Conservation (phyloP, 805 yeast genomes). For the Kodamaea leandrae region DNA sequence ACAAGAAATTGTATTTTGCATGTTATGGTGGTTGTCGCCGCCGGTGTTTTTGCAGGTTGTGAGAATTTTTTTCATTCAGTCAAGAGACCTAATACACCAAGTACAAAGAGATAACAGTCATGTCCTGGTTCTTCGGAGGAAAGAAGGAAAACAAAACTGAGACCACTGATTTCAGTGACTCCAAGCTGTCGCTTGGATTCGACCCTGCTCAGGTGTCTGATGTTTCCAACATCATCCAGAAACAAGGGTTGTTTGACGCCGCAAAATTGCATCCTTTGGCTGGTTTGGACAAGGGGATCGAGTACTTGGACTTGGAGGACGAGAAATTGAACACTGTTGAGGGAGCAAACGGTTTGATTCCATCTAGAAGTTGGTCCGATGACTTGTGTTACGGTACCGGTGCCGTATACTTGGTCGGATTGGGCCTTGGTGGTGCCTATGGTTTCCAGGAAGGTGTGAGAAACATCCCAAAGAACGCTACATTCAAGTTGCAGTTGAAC, state of each 20-base stretch:
- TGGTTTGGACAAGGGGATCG: conserved; percentile 84
- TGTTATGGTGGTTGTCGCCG: background rate
- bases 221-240: conserved; percentile 58
- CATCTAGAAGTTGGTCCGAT: conserved; percentile 97
- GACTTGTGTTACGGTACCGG: conserved; percentile 98
- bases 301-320: conserved; percentile 87
- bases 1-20: conserved; percentile 3
- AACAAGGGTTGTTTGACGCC: conserved; percentile 65
- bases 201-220: conserved; percentile 64
- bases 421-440: conserved; percentile 85
- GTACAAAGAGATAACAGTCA: too few relatives aligned
- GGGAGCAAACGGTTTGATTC: conserved; percentile 89
- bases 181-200: conserved; percentile 49
- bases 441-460: conserved; percentile 86
- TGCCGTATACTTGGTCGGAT: conserved; percentile 80
- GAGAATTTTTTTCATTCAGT: conserved; percentile 5
- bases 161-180: conserved; percentile 12
- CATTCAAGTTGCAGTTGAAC: conserved; percentile 81
- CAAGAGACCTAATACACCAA: conserved; percentile 3
- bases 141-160: conserved; percentile 16
- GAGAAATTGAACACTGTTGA: conserved; percentile 67
- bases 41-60: conserved; percentile 5
- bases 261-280: conserved; percentile 86
- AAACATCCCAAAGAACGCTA: conserved; percentile 70
- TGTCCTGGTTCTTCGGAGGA: conserved; percentile 55